phyloP scores from a whole-genome alignment of 208 protist genomes.

The Leishmania tarentolae region DNA sequence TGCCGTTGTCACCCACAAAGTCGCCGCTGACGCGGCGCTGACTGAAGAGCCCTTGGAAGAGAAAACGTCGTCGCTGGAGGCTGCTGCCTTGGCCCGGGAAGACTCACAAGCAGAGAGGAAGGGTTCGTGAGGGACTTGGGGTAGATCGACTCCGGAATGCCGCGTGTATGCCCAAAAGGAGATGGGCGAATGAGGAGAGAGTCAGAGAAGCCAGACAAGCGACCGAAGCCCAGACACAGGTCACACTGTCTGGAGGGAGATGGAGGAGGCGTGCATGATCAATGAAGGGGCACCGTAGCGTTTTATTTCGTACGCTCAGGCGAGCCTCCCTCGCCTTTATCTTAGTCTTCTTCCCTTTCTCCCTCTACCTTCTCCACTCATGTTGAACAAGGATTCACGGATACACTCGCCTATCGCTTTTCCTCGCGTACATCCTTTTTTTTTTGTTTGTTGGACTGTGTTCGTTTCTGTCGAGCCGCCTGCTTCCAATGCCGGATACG shows the following conservation, averaged over 20 bases:
- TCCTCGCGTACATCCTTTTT: too few relatives aligned
- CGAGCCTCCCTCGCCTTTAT: background rate
- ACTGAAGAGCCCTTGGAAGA: background rate
- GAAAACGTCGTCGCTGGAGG: background rate
- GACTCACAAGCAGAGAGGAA: background rate
- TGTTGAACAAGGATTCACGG: background rate
- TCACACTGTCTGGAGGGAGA: background rate
- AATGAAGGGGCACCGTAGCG: background rate
- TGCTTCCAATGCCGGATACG: background rate
- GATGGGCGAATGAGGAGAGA: background rate
- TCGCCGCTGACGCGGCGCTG: background rate
- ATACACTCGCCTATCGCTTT: background rate
- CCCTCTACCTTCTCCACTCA: background rate
- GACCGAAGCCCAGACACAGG: background rate
- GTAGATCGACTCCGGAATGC: background rate
- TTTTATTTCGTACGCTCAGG: background rate
- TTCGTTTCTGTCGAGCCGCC: background rate
- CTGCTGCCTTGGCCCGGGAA: too few relatives aligned
- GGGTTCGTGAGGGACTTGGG: background rate
- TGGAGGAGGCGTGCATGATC: background rate
- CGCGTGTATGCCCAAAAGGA: background rate
- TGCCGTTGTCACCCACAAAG: background rate
- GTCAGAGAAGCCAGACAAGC: background rate
- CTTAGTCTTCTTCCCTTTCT: background rate
- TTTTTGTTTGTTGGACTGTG: too few relatives aligned